Percentiles rank a stretch among this genome's conserved stretches.
phyloP scores from a whole-genome alignment of 345 rosid genomes.

The Euphorbia peplus region DNA sequence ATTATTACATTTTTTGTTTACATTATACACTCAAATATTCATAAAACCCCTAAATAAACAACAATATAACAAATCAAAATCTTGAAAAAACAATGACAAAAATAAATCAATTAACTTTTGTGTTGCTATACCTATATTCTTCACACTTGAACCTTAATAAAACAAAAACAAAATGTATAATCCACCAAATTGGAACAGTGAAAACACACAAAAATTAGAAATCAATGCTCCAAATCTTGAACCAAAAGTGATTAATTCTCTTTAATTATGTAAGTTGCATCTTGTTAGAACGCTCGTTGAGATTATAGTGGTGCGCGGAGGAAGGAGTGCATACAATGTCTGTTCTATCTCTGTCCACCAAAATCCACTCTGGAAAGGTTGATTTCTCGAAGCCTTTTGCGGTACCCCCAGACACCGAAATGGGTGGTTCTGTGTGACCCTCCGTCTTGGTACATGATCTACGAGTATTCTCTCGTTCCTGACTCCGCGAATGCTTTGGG shows the following conservation, averaged over 20 bases:
- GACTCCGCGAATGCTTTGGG: constrained; percentile 31
- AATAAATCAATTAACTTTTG: not conserved
- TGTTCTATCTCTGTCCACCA: too few species aligned
- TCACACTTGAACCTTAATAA: constrained; percentile 9
- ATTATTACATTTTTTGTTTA: not conserved
- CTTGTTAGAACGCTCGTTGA: not conserved
- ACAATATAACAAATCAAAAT: constrained; percentile 1
- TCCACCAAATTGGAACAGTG: constrained; percentile 27
- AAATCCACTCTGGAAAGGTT: too few species aligned
- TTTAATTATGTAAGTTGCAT: not conserved
- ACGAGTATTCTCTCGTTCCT: too few species aligned
- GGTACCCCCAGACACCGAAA: too few species aligned
- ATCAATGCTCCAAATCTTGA: constrained; percentile 27
- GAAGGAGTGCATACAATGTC: too few species aligned
- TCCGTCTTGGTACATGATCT: too few species aligned
- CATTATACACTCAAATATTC: constrained; percentile 2
- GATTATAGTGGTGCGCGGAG: too few species aligned
- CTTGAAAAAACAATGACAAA: not conserved
- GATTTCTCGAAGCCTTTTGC: too few species aligned
- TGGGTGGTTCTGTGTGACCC: too few species aligned
- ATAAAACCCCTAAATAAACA: not conserved
- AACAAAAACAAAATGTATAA: constrained; percentile 11
- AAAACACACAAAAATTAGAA: constrained; percentile 25
- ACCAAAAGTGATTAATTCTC: not conserved
- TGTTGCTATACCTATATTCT: not conserved